Evolutionary conservation across 2,329 filamentous ascomycete genomes (phyloP).

Genomic region (Penicillium sp.): DNA sequence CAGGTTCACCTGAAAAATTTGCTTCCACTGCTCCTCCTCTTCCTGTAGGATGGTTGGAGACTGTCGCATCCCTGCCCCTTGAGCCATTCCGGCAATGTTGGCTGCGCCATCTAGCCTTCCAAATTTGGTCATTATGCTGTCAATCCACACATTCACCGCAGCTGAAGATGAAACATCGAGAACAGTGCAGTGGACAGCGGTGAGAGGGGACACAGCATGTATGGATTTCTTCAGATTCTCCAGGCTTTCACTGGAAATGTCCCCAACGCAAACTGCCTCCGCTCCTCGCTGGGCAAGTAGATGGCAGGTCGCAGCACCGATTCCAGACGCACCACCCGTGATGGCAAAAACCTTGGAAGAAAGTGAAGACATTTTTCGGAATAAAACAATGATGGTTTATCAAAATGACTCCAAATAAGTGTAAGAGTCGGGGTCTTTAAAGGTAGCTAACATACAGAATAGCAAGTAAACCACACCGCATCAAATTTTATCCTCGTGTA

Average conservation of each 20-base stretch:
- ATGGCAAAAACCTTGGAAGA: slow-evolving; percentile 9
- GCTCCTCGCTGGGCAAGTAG: slow-evolving; percentile 16
- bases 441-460: background rate
- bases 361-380: background rate
- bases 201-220: slow-evolving; percentile 8
- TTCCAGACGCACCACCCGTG: slow-evolving; percentile 21
- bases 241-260: slow-evolving; percentile 6
- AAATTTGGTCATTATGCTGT: slow-evolving; percentile 5
- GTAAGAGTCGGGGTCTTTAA: background rate
- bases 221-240: slow-evolving; percentile 8
- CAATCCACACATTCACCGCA: slow-evolving; percentile 11
- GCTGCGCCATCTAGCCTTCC: slow-evolving; percentile 15
- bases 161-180: slow-evolving; percentile 12
- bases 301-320: slow-evolving; percentile 16
- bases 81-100: slow-evolving; percentile 18
- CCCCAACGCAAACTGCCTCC: slow-evolving; percentile 10
- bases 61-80: slow-evolving; percentile 3
- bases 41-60: slow-evolving; percentile 14
- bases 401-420: background rate
- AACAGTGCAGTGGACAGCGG: slow-evolving; percentile 8
- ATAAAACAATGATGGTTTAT: background rate
- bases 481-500: background rate
- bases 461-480: background rate
- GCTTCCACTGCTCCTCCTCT: slow-evolving; percentile 10
- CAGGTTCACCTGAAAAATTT: slow-evolving; percentile 14